Base-by-base conservation (phyloP, 2,329 filamentous ascomycete species). In the Cordyceps farinosa region DNA sequence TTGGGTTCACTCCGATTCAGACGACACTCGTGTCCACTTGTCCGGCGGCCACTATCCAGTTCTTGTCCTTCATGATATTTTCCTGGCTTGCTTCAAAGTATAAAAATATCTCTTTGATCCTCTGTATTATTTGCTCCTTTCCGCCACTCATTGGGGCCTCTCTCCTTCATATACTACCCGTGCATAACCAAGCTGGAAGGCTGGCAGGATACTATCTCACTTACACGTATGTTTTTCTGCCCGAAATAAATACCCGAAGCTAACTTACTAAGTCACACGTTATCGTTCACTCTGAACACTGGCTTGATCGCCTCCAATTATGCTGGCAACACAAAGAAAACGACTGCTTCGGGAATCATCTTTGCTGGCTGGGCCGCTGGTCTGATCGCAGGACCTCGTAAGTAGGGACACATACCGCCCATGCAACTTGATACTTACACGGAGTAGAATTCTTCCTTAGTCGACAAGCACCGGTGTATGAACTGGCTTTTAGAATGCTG, bases 331-430 rank as follows among this genome's bases (percentile, higher is more conserved):
- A 65, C 64, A 2, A 65, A 65, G 54, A 65, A 65, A 15, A 56
- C 64, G 10, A 65, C 64, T 44, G 48, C 64, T 15, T 63, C 64
- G 9, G 64, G 51, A 34, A 27, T 65, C 44, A 53, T 65, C 10
- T 65, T 65, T 48, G 64, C 64, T 15, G 64, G 64, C 7, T 65
- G 64, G 64, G 64, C 64, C 3, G 64, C 64, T 11, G 64, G 64
- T 5, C 45, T 65, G 5, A 65, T 65, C 36, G 64, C 64, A 11
- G 64, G 64, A 22, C 64, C 64, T 50, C 64, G 64, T 57, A 57
- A 10, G 54, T 45, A 22, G 10, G 11, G 29, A 56, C 13, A 40
- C 38, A 22, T 30, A 9, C 7, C 9, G 29, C 22, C 22, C 47
- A 15, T 36, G 27, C 32, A 45, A 45, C 3, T 42, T 27, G 36